Evolutionary conservation across 129 eudicot species (phyloP), one percentile per base, ranked within the genome.

Genomic region (Centrapalus pauciflorus): DNA sequence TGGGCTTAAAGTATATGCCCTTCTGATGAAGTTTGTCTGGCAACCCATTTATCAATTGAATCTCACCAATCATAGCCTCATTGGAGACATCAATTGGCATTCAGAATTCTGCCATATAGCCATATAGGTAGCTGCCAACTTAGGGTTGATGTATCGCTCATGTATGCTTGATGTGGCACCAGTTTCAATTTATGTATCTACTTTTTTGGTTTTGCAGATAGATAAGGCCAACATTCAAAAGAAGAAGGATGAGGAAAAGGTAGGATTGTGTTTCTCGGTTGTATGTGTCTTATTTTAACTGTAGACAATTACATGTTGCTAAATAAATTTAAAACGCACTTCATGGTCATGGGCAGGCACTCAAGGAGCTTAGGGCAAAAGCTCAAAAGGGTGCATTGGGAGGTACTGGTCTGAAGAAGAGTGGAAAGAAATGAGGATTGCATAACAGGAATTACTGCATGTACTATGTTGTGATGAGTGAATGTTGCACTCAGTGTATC

Each of bases 241-340:
- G 93, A 89, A 89, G 77, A 89, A 85, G 76, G 97, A 90, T 0
- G 95, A 90, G 78, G 95, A 86, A 55, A 90, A 90, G 96, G 96
- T 85, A 23, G 56, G 75, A 58, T 21, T 37, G 27, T 13, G 3
- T 2, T 49, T 40, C 55, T 1, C 51, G 29, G 19, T 24, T 19
- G 5, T 51, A 16, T 9, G 10, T 17, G 3, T 51, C 1, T 55
- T 11, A 20, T 24, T 6, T 75, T 27, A 11, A 7, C 33, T 11
- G 46, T 25, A 56, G 11, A 33, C 32, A 49, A 33, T 1, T 20
- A n/a, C n/a, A 19, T 34, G 21, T 68, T 58, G 32, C 19, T 72
- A 64, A 72, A 3, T 72, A 64, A 72, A 3, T 4, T 21, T 66
- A 16, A n/a, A 73, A 37, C 9, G 3, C 17, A 7, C 4, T 3